Percentiles rank a stretch among this genome's conserved stretches.
These are phyloP conservation scores for Exidia glandulosa DNA, from an alignment of 768 basidiomycete species.

Conservation along the genomic window DNA sequence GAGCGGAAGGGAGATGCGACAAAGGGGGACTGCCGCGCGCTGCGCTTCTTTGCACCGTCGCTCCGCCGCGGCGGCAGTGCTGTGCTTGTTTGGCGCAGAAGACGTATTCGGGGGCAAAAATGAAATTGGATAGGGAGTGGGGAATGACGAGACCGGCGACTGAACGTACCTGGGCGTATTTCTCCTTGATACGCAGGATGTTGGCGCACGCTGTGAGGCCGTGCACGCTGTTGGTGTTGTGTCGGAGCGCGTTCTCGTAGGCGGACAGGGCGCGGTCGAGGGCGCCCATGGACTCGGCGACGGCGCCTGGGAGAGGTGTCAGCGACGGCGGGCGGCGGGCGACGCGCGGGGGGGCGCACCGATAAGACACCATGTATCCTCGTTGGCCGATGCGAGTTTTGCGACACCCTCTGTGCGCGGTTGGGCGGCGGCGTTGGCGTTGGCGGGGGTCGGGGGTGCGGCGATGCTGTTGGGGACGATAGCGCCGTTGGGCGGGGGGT, in stretches of 20 bases:
- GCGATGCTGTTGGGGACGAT: no score
- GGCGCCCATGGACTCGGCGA: constrained; percentile 93
- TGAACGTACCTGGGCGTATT: constrained; percentile 78
- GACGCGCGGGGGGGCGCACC: constrained; percentile 34
- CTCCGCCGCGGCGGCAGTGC: no score
- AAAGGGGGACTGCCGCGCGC: no score
- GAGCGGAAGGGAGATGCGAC: no score
- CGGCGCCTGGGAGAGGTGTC: constrained; percentile 50
- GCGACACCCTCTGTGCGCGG: constrained; percentile 36
- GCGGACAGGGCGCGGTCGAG: constrained; percentile 84
- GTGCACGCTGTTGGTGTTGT: constrained; percentile 83
- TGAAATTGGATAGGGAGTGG: neutral
- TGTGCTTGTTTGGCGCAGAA: neutral
- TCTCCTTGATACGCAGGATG: constrained; percentile 94
- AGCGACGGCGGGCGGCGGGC: neutral
- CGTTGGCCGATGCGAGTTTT: constrained; percentile 77
- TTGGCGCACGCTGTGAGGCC: constrained; percentile 91
- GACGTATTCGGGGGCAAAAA: neutral
- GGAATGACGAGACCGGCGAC: constrained; percentile 8
- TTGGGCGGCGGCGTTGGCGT: constrained; percentile 13
- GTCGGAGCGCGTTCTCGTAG: constrained; percentile 91
- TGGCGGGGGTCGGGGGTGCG: constrained; percentile 20
- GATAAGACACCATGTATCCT: constrained; percentile 91
- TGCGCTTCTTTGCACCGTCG: no score
- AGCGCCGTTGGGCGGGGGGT: constrained; percentile 31